Evolutionary conservation across 1,284 basidiomycete species (phyloP).

Genomic region (Cryptococcus jaspeensis): DNA sequence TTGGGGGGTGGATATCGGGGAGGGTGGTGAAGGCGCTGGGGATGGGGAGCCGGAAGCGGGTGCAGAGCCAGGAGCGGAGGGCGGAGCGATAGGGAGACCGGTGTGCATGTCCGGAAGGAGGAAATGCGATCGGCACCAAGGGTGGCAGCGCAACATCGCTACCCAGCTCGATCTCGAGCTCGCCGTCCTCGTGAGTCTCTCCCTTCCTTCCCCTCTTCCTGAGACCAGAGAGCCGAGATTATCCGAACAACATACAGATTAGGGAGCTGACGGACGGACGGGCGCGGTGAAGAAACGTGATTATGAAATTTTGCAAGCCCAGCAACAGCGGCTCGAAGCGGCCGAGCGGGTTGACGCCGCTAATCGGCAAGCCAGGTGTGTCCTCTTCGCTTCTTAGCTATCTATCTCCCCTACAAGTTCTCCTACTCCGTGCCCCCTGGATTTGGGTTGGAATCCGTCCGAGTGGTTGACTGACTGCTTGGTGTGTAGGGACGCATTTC

Average conservation of each 20-base stretch:
- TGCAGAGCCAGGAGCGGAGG: background rate
- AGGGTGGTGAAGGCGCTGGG: too few species aligned
- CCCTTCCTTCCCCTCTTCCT: too few species aligned
- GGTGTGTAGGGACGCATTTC: conserved; percentile 4
- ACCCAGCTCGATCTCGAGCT: conserved; percentile 34
- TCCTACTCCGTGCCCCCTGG: too few species aligned
- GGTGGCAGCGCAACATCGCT: conserved; percentile 42
- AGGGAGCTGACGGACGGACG: too few species aligned
- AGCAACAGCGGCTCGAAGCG: background rate
- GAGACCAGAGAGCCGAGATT: too few species aligned
- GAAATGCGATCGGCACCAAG: conserved; percentile 44
- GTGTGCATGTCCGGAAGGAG: conserved; percentile 26
- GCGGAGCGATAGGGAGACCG: background rate
- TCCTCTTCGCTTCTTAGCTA: too few species aligned
- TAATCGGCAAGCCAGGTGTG: too few species aligned
- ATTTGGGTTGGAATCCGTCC: too few species aligned
- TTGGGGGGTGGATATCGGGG: too few species aligned
- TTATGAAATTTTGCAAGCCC: background rate
- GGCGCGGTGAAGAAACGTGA: background rate
- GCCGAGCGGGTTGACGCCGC: background rate
- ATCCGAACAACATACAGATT: too few species aligned
- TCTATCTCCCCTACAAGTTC: too few species aligned
- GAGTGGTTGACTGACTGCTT: background rate
- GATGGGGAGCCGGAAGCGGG: conserved; percentile 2
- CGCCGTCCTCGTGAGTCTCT: conserved; percentile 26